These are phyloP conservation scores for Leccinum holopus DNA, from an alignment of 1,284 basidiomycete species.

Conservation along the genomic window DNA sequence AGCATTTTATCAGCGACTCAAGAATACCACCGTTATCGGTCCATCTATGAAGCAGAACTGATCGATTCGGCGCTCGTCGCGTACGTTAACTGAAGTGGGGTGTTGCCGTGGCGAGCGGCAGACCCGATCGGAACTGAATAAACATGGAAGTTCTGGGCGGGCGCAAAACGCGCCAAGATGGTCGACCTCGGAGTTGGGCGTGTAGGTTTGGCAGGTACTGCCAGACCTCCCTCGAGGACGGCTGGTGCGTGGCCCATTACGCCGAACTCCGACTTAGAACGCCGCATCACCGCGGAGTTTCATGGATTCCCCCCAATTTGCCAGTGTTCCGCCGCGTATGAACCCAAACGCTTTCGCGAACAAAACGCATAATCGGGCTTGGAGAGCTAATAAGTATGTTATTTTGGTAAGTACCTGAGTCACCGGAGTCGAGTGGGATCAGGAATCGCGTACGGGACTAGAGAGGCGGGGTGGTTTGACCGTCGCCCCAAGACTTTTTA, in stretches of 20 bases:
- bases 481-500: not conserved
- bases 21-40: conserved; percentile 6
- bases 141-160: not conserved
- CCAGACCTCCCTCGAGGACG: not conserved
- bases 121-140: not conserved
- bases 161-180: conserved; percentile 1
- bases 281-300: not conserved
- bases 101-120: conserved; percentile 16
- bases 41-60: too few relatives aligned
- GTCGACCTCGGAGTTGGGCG: not conserved
- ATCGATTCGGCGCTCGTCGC: not conserved
- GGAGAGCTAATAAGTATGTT: not conserved
- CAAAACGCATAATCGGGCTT: not conserved
- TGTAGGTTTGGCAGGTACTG: not conserved
- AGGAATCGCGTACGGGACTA: conserved; percentile 9
- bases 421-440: not conserved
- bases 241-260: not conserved
- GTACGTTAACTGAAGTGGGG: conserved; percentile 4
- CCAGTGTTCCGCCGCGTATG: not conserved
- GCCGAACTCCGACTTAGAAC: not conserved
- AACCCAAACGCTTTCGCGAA: not conserved
- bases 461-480: not conserved
- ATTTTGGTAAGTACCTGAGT: not conserved
- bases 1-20: not conserved
- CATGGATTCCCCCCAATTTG: not conserved